Evolutionary conservation across 2,329 filamentous ascomycete species (phyloP), one percentile per base, ranked within the genome.

Genomic region (Ophiostoma pallidulum): DNA sequence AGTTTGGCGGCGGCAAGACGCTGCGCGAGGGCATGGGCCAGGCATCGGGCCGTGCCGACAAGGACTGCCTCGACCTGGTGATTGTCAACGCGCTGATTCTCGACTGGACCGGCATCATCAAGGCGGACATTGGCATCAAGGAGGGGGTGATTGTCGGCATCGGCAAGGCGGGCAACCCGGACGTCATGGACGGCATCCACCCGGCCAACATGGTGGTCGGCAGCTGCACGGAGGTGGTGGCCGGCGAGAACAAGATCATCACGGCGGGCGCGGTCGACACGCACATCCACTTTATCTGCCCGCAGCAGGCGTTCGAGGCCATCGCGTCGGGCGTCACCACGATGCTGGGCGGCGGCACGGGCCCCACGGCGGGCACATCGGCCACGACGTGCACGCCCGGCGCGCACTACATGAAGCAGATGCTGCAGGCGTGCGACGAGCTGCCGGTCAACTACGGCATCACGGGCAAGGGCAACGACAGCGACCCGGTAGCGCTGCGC

Each of bases 11-110:
- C 38, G 91, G 91, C 40, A 97, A 97, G 73, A 92, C 88, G 32
- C 68, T 97, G 50, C 78, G 91, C 52, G 91, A 97, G 64, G 91
- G 91, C 28, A 97, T 97, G 90, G 91, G 90, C 3, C 90, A 96
- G 68, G 86, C 89, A 5, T 84, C 82, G 20, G 90, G 87, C 4
- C 75, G 86, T 37, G 66, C 75, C 0, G 84, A 91, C 57, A 70
- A 73, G 3, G 80, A 90, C 20, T 80, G 78, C 20, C 68, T 96
- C 50, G 91, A 97, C 62, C 77, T 91, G 40, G 86, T 95, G 20
- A 79, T 97, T 51, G 87, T 82, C 2, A 97, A 96, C 59, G 91
- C 90, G 5, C 68, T 97, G 54, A 83, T 97, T 32, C 75, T 97
- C 18, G 91, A 97, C 67, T 94, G 84, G 77, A 84, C 77, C 1